Evolutionary conservation across 1,284 basidiomycete genomes (phyloP).

Genomic region (Spongiforma sp.): DNA sequence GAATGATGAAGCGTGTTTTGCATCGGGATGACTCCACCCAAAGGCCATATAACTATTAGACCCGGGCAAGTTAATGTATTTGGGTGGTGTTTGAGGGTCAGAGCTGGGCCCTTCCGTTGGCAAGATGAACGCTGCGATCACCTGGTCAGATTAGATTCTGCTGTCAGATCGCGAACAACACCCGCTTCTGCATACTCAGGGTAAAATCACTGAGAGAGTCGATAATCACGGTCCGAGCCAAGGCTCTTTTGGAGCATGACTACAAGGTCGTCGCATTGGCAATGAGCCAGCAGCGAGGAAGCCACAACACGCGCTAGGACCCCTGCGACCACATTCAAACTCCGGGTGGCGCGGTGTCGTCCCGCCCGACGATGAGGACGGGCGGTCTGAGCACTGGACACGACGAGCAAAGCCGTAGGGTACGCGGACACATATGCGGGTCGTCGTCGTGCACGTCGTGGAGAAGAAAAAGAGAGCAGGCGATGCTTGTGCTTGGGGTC

Average conservation of each 20-base stretch:
- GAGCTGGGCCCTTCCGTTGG: too few relatives aligned
- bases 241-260: too few relatives aligned
- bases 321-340: constrained; percentile 36
- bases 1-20: background rate
- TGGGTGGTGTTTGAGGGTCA: too few relatives aligned
- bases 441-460: constrained; percentile 2
- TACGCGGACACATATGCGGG: background rate
- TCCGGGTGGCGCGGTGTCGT: constrained; percentile 26
- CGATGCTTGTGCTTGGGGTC: constrained; percentile 22
- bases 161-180: too few relatives aligned
- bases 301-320: constrained; percentile 19
- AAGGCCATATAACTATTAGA: too few relatives aligned
- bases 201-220: too few relatives aligned
- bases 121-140: too few relatives aligned
- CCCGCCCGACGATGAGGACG: constrained; percentile 4
- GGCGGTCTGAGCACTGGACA: background rate
- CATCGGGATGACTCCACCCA: background rate
- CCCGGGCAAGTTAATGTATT: too few relatives aligned
- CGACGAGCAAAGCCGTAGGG: background rate
- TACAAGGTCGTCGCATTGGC: too few relatives aligned
- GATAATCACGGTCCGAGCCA: too few relatives aligned
- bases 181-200: too few relatives aligned
- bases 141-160: too few relatives aligned
- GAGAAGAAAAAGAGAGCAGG: background rate
- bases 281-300: constrained; percentile 8